Percentiles rank a stretch among this genome's conserved stretches.
These are phyloP conservation scores for Exophiala phaeomuriformis DNA, from an alignment of 2,329 filamentous ascomycete genomes.

Conservation along the genomic window DNA sequence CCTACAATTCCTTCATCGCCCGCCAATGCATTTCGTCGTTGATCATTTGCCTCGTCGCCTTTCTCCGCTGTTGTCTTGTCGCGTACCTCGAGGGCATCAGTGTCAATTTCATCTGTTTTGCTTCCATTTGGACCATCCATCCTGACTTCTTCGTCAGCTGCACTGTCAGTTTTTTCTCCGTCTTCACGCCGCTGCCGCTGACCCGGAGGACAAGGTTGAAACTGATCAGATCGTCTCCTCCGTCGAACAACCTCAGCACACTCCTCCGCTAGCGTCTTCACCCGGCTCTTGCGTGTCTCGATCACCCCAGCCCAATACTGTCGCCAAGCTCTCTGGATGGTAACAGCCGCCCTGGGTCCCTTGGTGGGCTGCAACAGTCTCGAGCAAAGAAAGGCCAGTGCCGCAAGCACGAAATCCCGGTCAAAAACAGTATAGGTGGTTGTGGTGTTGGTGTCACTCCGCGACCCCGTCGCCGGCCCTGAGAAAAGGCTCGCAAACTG, in stretches of 20 bases:
- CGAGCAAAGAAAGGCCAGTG: constrained; percentile 54
- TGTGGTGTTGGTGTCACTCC: constrained; percentile 22
- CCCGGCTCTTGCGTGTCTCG: constrained; percentile 29
- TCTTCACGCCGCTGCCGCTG: too few species aligned
- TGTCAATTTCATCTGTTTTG: too few species aligned
- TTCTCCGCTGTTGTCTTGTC: too few species aligned
- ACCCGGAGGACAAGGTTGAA: too few species aligned
- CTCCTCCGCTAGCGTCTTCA: constrained; percentile 38
- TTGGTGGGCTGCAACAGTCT: constrained; percentile 48
- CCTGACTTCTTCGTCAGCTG: too few species aligned
- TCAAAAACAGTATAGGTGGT: constrained; percentile 38
- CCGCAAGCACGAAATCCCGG: constrained; percentile 48
- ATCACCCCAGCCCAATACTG: constrained; percentile 14
- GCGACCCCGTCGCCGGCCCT: neutral
- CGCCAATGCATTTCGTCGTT: too few species aligned
- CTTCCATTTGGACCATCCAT: too few species aligned
- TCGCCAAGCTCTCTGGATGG: constrained; percentile 49
- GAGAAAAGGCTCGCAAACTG: constrained; percentile 25
- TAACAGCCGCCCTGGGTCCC: constrained; percentile 44
- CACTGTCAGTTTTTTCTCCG: too few species aligned
- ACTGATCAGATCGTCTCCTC: too few species aligned
- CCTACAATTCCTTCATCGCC: too few species aligned
- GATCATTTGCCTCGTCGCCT: too few species aligned
- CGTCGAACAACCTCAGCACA: constrained; percentile 15
- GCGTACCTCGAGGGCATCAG: too few species aligned